phyloP scores from a whole-genome alignment of 805 yeast genomes.

The Kodamaea fukazawae region DNA sequence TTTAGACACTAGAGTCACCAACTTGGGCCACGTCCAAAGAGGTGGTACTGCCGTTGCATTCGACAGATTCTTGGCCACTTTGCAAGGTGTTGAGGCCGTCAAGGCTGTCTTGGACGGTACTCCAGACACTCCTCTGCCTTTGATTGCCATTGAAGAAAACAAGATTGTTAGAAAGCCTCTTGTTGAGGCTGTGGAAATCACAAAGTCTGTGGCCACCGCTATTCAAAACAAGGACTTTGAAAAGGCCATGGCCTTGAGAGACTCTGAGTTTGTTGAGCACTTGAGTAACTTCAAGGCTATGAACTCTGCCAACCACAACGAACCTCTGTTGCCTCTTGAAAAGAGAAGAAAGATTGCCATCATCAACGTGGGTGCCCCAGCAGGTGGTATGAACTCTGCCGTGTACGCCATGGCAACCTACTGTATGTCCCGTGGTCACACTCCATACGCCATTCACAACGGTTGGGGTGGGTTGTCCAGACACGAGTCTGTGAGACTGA shows the following conservation, averaged over 20 bases:
- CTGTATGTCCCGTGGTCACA: constrained; percentile 87
- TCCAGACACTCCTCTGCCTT: constrained; percentile 90
- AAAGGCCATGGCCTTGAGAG: constrained; percentile 83
- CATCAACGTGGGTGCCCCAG: constrained; percentile 94
- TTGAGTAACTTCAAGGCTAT: constrained; percentile 69
- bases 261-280: constrained; percentile 82
- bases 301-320: constrained; percentile 64
- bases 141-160: constrained; percentile 88
- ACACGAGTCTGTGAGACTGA: constrained; percentile 75
- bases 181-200: constrained; percentile 84
- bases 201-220: constrained; percentile 88
- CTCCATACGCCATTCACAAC: constrained; percentile 84
- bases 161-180: constrained; percentile 80
- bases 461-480: constrained; percentile 91
- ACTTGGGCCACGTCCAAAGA: constrained; percentile 96
- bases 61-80: constrained; percentile 86
- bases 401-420: constrained; percentile 86
- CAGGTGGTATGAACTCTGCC: constrained; percentile 94
- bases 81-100: constrained; percentile 98
- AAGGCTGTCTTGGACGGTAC: constrained; percentile 85
- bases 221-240: constrained; percentile 77
- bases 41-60: constrained; percentile 98
- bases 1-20: constrained; percentile 91
- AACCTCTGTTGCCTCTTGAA: constrained; percentile 51
- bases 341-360: constrained; percentile 76